phyloP scores from a whole-genome alignment of 805 yeast genomes.

The Ascoidea rubescens region DNA sequence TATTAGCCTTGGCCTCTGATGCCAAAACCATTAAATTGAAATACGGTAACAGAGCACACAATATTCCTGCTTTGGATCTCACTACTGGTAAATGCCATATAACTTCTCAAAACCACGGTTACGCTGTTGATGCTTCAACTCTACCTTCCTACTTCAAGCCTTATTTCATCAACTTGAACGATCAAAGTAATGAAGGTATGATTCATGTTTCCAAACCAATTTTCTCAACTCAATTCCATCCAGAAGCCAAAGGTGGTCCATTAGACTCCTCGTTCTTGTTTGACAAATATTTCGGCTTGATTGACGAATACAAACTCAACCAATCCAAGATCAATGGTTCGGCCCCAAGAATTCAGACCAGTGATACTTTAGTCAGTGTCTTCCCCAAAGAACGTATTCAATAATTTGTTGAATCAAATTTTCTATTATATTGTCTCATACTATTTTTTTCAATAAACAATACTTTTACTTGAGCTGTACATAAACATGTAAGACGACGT shows the following conservation, averaged over 20 bases:
- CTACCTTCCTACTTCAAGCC: slow-evolving; percentile 70
- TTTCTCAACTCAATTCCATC: slow-evolving; percentile 96
- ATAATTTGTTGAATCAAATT: slow-evolving; percentile 12
- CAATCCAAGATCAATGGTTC: slow-evolving; percentile 26
- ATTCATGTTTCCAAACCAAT: slow-evolving; percentile 77
- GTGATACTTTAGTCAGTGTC: slow-evolving; percentile 41
- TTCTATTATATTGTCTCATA: too few species aligned
- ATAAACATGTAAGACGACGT: too few species aligned
- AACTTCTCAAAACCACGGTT: slow-evolving; percentile 98
- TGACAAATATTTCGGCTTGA: slow-evolving; percentile 72
- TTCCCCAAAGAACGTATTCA: slow-evolving; percentile 53
- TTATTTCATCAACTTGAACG: slow-evolving; percentile 86
- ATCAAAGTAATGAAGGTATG: slow-evolving; percentile 96
- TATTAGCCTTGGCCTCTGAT: slow-evolving; percentile 88
- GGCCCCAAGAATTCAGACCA: slow-evolving; percentile 24
- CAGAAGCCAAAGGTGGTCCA: slow-evolving; percentile 99
- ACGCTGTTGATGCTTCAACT: slow-evolving; percentile 80
- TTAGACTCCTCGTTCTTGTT: slow-evolving; percentile 82
- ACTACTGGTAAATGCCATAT: slow-evolving; percentile 90
- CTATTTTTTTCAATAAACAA: too few species aligned
- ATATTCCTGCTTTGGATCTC: slow-evolving; percentile 89
- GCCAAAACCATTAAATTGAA: slow-evolving; percentile 86
- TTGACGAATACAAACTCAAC: slow-evolving; percentile 39
- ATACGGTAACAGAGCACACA: slow-evolving; percentile 98
- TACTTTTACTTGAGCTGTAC: too few species aligned